Evolutionary conservation across 2,329 filamentous ascomycete species (phyloP), one percentile per base, ranked within the genome.

Genomic region (Colletotrichum liaoningense): DNA sequence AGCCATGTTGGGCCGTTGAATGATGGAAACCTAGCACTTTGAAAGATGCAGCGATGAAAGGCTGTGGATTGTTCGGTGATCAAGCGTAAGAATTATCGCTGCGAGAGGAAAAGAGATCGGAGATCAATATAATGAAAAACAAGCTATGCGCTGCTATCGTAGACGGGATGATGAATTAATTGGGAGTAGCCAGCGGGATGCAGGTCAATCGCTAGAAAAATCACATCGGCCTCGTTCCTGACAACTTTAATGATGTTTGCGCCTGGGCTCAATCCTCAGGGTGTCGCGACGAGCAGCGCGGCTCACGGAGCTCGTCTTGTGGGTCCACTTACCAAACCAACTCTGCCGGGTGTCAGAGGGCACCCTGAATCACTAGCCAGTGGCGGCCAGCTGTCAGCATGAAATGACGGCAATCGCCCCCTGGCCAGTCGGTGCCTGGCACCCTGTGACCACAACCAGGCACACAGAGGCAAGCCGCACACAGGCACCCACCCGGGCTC

Each of bases 161-260:
- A n/a, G 6, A n/a, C 14, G 16, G 22, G 24, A 30, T 46, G 35
- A 30, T 66, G 63, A n/a, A 49, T 16, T 42, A 38, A 42, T 54
- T n/a, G 66, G 26, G 24, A 56, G 22, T 12, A 58, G 38, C 19
- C 4, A 63, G 52, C 24, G 2, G n/a, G 28, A 46, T 38, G 30
- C 28, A 69, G 52, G 54, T 28, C 54, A 69, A 65, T 70, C 28
- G 70, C 58, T 69, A 19, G 28, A 57, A 52, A 16, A 64, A 55
- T 38, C 28, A 58, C 54, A 28, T 30, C 14, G 26, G 56, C 24
- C n/a, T 38, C 22, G 42, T 67, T 65, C 67, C 28, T 66, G 60
- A 30, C 71, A 73, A 62, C 62, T 66, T 30, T 66, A 65, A 52
- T 71, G 67, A 62, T 71, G 71, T 73, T 71, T 73, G 71, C 71